A percentile compares a stretch with the other conserved stretches of the same genome.
phyloP scores from a whole-genome alignment of 179 eudicot genomes.

The Pouteria campechiana region DNA sequence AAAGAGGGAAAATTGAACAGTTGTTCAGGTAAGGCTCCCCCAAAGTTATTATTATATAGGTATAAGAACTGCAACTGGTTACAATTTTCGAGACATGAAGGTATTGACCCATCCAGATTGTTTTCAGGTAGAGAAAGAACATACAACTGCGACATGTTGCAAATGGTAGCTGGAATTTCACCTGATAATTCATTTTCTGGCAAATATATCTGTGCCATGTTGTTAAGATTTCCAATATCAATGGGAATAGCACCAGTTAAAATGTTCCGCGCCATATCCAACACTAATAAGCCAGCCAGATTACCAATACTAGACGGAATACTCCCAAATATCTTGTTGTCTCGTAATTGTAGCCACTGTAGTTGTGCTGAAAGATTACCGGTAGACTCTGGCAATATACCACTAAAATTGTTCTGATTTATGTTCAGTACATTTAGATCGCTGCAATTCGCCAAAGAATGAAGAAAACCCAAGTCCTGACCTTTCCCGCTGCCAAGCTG shows the following conservation, averaged over 20 bases:
- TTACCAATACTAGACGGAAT: background rate
- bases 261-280: background rate
- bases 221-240: constrained; percentile 1
- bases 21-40: background rate
- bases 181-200: background rate
- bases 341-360: background rate
- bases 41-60: background rate
- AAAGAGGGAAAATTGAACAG: too few species aligned
- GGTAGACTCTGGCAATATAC: background rate
- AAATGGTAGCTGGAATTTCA: background rate
- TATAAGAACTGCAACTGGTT: background rate
- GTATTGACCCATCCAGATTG: background rate
- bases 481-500: too few species aligned
- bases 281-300: background rate
- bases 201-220: background rate
- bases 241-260: constrained; percentile 4
- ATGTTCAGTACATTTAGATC: background rate
- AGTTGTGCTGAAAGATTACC: constrained; percentile 1
- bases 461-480: constrained; percentile 1
- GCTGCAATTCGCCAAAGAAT: constrained; percentile 2
- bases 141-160: background rate
- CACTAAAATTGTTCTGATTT: background rate
- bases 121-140: background rate
- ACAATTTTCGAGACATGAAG: background rate
- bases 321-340: background rate